Evolutionary conservation across 2,329 filamentous ascomycete genomes (phyloP).

Genomic region (Aureobasidium sp.): DNA sequence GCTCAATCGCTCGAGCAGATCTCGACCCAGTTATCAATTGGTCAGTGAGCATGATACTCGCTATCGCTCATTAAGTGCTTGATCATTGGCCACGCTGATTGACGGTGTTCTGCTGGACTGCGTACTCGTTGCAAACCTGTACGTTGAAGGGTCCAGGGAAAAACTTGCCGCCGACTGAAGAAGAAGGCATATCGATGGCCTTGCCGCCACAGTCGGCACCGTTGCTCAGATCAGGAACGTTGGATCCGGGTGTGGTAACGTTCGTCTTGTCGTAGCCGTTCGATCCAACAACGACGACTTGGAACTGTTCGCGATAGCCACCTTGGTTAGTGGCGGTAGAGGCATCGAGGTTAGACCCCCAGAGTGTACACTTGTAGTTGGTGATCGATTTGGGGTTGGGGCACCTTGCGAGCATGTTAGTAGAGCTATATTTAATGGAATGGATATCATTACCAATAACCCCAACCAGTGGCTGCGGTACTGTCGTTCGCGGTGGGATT

Average conservation of each 20-base stretch:
- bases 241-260: conserved; percentile 21
- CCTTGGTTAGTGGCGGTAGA: conserved; percentile 33
- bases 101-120: conserved; percentile 27
- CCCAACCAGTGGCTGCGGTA: conserved; percentile 29
- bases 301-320: conserved; percentile 31
- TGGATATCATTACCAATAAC: too few species aligned
- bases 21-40: too few species aligned
- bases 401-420: too few species aligned
- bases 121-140: conserved; percentile 29
- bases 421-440: too few species aligned
- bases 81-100: too few species aligned
- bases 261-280: conserved; percentile 35
- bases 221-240: conserved; percentile 4
- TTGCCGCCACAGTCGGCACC: conserved; percentile 26
- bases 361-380: conserved; percentile 45
- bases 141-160: conserved; percentile 32
- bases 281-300: conserved; percentile 33
- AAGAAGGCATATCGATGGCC: conserved; percentile 23
- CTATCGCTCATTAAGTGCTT: too few species aligned
- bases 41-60: too few species aligned
- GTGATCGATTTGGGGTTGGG: conserved; percentile 41
- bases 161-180: conserved; percentile 28
- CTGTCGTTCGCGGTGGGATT: conserved; percentile 34
- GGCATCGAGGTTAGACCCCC: conserved; percentile 38
- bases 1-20: too few species aligned